These are phyloP conservation scores for Yamadazyma diddensiae DNA, from an alignment of 1,139 yeast genomes.

Conservation along the genomic window DNA sequence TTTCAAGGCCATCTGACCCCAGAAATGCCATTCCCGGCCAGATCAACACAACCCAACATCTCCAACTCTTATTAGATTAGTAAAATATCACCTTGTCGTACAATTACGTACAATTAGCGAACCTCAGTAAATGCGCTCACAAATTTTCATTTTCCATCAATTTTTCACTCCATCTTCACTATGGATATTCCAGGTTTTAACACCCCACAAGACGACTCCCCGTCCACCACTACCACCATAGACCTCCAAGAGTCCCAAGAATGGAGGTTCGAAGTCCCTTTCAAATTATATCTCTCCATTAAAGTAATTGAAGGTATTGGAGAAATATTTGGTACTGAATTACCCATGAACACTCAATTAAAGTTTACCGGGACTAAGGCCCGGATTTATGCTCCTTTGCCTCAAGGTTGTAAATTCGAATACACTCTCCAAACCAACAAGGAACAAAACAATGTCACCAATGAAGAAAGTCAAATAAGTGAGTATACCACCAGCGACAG, in stretches of 20 bases:
- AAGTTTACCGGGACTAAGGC: constrained; percentile 55
- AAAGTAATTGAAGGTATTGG: constrained; percentile 68
- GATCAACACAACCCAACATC: too few species aligned
- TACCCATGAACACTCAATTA: constrained; percentile 68
- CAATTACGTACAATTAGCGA: too few species aligned
- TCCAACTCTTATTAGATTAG: too few species aligned
- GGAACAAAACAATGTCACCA: constrained; percentile 32
- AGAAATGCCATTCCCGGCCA: too few species aligned
- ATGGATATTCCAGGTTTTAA: constrained; percentile 12
- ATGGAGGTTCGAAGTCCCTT: constrained; percentile 81
- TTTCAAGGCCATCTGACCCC: too few species aligned
- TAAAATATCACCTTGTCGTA: too few species aligned
- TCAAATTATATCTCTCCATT: constrained; percentile 53
- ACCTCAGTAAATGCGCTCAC: neutral
- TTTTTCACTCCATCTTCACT: constrained; percentile 1
- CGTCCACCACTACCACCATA: constrained; percentile 5
- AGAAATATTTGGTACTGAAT: constrained; percentile 90
- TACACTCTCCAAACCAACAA: constrained; percentile 49
- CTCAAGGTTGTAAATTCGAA: constrained; percentile 47
- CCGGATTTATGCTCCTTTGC: constrained; percentile 59
- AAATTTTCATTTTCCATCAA: neutral
- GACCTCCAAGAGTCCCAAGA: constrained; percentile 43
- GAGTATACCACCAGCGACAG: constrained; percentile 75
- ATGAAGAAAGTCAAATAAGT: constrained; percentile 33
- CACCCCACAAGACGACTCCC: constrained; percentile 5